These are phyloP conservation scores for Talaromyces verruculosus DNA, from an alignment of 2,329 filamentous ascomycete genomes.

Conservation along the genomic window DNA sequence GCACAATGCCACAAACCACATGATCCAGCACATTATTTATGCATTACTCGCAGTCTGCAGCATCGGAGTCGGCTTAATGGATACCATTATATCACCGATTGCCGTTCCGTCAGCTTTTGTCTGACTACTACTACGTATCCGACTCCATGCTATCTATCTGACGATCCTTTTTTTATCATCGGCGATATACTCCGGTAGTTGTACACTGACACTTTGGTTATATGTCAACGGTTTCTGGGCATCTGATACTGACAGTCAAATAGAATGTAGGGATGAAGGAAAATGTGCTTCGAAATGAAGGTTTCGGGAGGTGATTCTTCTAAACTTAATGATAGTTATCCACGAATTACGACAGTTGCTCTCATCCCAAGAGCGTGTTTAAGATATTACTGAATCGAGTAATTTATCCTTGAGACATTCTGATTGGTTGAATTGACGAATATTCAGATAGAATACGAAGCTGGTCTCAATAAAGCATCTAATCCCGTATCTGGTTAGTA, in stretches of 20 bases:
- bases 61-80: not conserved
- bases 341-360: not conserved
- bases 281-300: not conserved
- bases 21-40: conserved; percentile 2
- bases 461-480: not conserved
- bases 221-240: conserved; percentile 6
- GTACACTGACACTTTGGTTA: conserved; percentile 4
- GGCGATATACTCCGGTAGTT: not conserved
- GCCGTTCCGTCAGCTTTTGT: not conserved
- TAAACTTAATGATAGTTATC: not conserved
- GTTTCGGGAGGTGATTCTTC: not conserved
- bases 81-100: not conserved
- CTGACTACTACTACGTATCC: not conserved
- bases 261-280: not conserved
- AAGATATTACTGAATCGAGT: not conserved
- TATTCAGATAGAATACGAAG: not conserved
- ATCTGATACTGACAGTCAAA: not conserved
- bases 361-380: not conserved
- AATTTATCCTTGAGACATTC: not conserved
- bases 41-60: not conserved
- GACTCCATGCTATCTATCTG: not conserved
- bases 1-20: not conserved
- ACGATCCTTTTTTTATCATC: not conserved
- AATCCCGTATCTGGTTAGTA: not conserved
- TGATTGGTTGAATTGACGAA: not conserved